Conservation (phyloP, 2,329 filamentous ascomycete genomes). For the Metarhizium rileyi region DNA sequence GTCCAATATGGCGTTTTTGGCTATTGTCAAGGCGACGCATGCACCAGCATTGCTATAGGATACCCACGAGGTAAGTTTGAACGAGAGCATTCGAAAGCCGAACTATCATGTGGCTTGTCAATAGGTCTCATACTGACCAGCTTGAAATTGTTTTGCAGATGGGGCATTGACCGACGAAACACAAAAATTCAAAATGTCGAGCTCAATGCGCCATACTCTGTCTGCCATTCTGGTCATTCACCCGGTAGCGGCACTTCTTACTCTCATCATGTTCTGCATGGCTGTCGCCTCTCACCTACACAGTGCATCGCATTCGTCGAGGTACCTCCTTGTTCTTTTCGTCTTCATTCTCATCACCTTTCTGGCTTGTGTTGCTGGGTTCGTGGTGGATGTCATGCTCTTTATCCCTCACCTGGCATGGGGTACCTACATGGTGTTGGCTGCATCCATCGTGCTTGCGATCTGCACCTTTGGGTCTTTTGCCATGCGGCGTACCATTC, state of each 20-base stretch:
- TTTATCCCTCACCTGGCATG: conserved; percentile 91
- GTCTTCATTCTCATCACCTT: conserved; percentile 82
- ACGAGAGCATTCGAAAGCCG: neutral
- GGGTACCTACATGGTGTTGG: conserved; percentile 90
- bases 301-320: conserved; percentile 76
- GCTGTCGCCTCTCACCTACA: conserved; percentile 78
- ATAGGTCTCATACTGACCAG: neutral
- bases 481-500: conserved; percentile 86
- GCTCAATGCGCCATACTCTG: conserved; percentile 49
- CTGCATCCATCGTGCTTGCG: conserved; percentile 75
- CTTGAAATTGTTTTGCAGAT: neutral
- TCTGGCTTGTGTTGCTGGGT: conserved; percentile 73
- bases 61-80: conserved; percentile 50
- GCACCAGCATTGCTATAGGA: conserved; percentile 68
- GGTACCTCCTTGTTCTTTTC: conserved; percentile 75
- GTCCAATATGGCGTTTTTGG: conserved; percentile 90
- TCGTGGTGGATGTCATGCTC: conserved; percentile 85
- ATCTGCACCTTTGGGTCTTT: conserved; percentile 79
- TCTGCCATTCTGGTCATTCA: conserved; percentile 87
- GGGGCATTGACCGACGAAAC: conserved; percentile 14
- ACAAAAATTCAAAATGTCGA: conserved; percentile 46
- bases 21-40: conserved; percentile 59
- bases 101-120: neutral
- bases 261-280: conserved; percentile 73
- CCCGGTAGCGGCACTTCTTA: conserved; percentile 78